phyloP scores from a whole-genome alignment of 1,284 basidiomycete species.

The Rhodotorula sp. region DNA sequence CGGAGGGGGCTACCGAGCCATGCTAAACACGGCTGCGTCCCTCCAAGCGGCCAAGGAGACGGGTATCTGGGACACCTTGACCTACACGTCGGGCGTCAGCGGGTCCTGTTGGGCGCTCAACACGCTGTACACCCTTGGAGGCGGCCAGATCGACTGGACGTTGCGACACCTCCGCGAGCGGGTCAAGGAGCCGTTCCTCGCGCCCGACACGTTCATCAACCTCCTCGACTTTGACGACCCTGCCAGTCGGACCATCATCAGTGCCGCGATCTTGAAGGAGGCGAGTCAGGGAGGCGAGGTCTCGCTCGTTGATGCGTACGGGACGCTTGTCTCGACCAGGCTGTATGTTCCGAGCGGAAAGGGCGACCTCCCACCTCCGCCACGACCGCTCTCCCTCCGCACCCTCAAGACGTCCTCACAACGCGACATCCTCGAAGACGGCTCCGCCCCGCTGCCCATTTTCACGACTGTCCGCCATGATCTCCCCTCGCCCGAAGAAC shows the following conservation, averaged over 20 bases:
- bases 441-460: conserved; percentile 52
- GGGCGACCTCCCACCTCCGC: conserved; percentile 7
- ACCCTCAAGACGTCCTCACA: conserved; percentile 52
- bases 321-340: conserved; percentile 52
- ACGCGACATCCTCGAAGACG: conserved; percentile 48
- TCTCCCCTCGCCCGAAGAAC: conserved; percentile 44
- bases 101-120: conserved; percentile 52
- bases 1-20: conserved; percentile 52
- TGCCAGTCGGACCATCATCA: conserved; percentile 43
- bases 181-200: conserved; percentile 51
- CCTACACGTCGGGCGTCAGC: conserved; percentile 54
- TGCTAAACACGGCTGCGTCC: conserved; percentile 53
- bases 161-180: conserved; percentile 49
- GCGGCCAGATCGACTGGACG: conserved; percentile 43
- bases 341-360: conserved; percentile 48
- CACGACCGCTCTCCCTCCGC: conserved; percentile 45
- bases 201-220: conserved; percentile 48
- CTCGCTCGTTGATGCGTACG: conserved; percentile 52
- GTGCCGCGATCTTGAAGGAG: conserved; percentile 52
- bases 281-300: conserved; percentile 47
- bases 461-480: conserved; percentile 51
- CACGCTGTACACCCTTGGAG: conserved; percentile 52
- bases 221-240: conserved; percentile 16
- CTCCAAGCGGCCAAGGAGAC: conserved; percentile 48
- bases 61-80: conserved; percentile 50